These are phyloP conservation scores for Calonectria fujianensis DNA, from an alignment of 2,329 filamentous ascomycete genomes.

Conservation along the genomic window DNA sequence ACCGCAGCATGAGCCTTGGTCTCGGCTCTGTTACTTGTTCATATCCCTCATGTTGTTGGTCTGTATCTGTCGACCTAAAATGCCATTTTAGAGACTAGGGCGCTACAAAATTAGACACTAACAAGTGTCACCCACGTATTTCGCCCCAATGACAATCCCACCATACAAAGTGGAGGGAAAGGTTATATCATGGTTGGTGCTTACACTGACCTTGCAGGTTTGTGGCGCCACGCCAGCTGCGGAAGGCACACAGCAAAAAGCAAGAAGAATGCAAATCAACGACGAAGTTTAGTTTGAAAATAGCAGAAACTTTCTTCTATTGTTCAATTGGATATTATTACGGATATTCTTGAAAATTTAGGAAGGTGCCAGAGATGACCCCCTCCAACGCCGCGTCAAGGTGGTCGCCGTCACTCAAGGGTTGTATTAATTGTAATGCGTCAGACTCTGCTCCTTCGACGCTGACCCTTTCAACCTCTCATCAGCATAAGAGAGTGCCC, in stretches of 20 bases:
- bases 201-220: not conserved
- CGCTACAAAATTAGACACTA: not conserved
- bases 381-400: not conserved
- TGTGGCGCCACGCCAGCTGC: not conserved
- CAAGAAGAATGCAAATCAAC: not conserved
- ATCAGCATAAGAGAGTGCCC: constrained; percentile 56
- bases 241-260: not conserved
- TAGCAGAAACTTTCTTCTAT: not conserved
- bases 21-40: not conserved
- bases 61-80: not conserved
- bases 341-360: not conserved
- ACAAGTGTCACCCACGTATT: not conserved
- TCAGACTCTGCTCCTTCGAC: constrained; percentile 45
- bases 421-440: not conserved
- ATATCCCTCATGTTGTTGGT: not conserved
- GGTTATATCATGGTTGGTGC: not conserved
- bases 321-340: not conserved
- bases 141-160: not conserved
- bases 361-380: not conserved
- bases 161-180: not conserved
- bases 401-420: not conserved
- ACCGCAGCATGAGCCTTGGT: not conserved
- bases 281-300: not conserved
- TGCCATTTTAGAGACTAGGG: not conserved
- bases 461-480: constrained; percentile 48